Percentiles rank a stretch among this genome's conserved stretches.
Conservation (phyloP, 140 eudicot genomes). For the Anethum foeniculum region DNA sequence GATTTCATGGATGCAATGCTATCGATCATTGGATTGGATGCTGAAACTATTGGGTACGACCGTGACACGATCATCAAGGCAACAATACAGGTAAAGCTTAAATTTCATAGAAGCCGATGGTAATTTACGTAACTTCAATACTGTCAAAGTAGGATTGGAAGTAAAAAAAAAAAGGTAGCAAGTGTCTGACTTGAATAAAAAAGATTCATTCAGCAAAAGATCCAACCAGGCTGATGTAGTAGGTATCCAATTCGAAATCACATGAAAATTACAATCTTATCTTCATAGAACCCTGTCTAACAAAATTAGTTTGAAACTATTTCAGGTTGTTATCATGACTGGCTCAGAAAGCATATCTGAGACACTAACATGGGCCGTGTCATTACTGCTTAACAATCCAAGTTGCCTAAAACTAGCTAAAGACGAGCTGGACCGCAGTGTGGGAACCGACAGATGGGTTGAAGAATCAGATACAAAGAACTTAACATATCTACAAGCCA, state of each 20-base stretch:
- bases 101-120: no score
- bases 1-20: slow-evolving; percentile 71
- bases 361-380: slow-evolving; percentile 60
- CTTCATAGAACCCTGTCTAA: not conserved
- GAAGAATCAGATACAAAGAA: slow-evolving; percentile 48
- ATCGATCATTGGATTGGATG: slow-evolving; percentile 29
- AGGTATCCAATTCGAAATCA: no score
- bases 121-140: not conserved
- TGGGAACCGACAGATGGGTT: slow-evolving; percentile 41
- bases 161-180: not conserved
- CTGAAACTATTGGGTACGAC: slow-evolving; percentile 17
- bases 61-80: slow-evolving; percentile 61
- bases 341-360: slow-evolving; percentile 59
- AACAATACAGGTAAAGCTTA: slow-evolving; percentile 36
- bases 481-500: slow-evolving; percentile 45
- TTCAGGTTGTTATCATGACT: slow-evolving; percentile 49
- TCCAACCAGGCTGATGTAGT: not conserved
- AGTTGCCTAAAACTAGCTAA: slow-evolving; percentile 32
- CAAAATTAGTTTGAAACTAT: not conserved
- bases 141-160: not conserved
- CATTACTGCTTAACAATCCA: slow-evolving; percentile 45
- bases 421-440: slow-evolving; percentile 37
- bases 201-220: no score
- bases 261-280: not conserved
- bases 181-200: no score